Evolutionary conservation across 345 rosid species (phyloP).

Genomic region (Diplotaxis tenuifolia): DNA sequence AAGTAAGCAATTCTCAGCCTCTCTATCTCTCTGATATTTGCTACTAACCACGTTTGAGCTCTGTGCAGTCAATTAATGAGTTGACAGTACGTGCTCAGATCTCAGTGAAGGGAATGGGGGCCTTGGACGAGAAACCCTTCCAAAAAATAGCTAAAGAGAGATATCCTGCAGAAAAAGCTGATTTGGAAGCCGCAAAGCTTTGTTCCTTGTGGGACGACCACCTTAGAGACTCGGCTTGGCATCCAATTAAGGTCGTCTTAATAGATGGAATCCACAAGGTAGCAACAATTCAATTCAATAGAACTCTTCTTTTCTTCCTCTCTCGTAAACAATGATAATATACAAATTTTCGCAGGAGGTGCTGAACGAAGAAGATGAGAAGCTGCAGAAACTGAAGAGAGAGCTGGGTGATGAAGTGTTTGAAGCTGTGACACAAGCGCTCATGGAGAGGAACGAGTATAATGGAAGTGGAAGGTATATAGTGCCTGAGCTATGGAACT

Average conservation of each 20-base stretch:
- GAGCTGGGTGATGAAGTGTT: constrained; percentile 52
- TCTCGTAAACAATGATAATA: not conserved
- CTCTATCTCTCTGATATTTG: constrained; percentile 10
- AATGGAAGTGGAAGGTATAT: constrained; percentile 58
- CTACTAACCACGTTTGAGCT: constrained; percentile 4
- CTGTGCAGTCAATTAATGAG: constrained; percentile 28
- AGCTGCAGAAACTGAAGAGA: constrained; percentile 40
- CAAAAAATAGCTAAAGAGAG: constrained; percentile 25
- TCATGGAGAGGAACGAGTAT: constrained; percentile 50
- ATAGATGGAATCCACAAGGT: constrained; percentile 22
- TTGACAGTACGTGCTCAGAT: constrained; percentile 8
- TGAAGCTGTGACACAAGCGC: constrained; percentile 46
- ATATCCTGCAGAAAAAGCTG: constrained; percentile 27
- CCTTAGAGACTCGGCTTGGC: constrained; percentile 38
- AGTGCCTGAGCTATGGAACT: constrained; percentile 62
- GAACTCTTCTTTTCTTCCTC: not conserved
- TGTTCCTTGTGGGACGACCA: constrained; percentile 33
- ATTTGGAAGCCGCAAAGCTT: constrained; percentile 2
- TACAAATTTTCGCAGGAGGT: constrained; percentile 40
- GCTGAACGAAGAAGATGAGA: constrained; percentile 52
- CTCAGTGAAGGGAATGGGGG: constrained; percentile 37
- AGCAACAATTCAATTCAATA: not conserved
- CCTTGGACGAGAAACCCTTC: constrained; percentile 28
- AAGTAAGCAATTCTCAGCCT: constrained; percentile 26
- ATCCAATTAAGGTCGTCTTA: constrained; percentile 24